Evolutionary conservation across 768 basidiomycete species (phyloP), one percentile per base, ranked within the genome.

Genomic region (Leccinum truebloodii): DNA sequence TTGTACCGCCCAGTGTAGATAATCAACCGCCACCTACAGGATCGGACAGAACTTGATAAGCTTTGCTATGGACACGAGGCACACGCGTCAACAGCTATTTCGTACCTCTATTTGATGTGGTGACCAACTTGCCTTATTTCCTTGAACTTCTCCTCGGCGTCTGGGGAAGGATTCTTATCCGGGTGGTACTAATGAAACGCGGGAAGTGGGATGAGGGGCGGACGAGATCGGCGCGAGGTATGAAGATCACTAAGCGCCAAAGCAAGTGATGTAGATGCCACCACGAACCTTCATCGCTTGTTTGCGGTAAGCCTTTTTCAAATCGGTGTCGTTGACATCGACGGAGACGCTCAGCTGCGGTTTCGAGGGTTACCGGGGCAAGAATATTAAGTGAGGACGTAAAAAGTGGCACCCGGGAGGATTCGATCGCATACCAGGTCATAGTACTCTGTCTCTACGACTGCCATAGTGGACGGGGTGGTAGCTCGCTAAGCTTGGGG

Each of bases 281-380:
- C 53, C 32, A 76, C 81, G 62, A 59, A 91, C 94, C 83, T 90
- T 90, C 83, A 98, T 95, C 24, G 96, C 95, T 67, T 90, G 88
- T 74, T 90, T 96, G 65, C 96, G 80, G 75, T 98, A 98, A 2
- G 92, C 95, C 76, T 95, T 98, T 82, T 98, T 98, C 65, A 98
- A 76, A 58, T 86, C 84, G 0, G 85, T 89, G 64, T 93, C 92
- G 65, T 86, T 84, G 37, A 83, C 91, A 68, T 94, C 90, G 34
- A 84, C 79, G 1, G 80, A 61, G 18, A 95, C 90, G 22, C 82
- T 87, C 41, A 95, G 79, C 91, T 93, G 72, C 39, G 49, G 16
- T 53, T 35, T 37, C 51, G 18, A 55, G 57, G 9, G 20, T 59
- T 22, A 10, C 13, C 28, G 46, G 41, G 18, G 49, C 1, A 52